Evolutionary conservation across 2,329 filamentous ascomycete genomes (phyloP).

Genomic region (Microdochium trichocladiopsis): DNA sequence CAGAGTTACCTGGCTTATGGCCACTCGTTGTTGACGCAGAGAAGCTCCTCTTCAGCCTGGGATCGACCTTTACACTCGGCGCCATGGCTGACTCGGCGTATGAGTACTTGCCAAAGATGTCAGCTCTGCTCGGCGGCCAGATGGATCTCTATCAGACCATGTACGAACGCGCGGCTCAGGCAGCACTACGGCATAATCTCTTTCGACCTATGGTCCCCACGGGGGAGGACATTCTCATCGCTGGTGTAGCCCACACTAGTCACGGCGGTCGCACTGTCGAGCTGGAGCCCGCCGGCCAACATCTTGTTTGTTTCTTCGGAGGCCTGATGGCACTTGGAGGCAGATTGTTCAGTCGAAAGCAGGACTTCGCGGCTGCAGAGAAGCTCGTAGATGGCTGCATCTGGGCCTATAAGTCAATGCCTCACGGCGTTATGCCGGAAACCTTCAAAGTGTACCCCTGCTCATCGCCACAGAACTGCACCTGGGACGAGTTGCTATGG

Average conservation of each 20-base stretch:
- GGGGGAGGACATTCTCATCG: conserved; percentile 51
- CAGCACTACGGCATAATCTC: conserved; percentile 54
- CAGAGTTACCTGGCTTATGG: conserved; percentile 66
- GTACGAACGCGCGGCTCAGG: conserved; percentile 41
- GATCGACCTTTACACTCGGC: conserved; percentile 25
- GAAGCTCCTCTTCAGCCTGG: conserved; percentile 33
- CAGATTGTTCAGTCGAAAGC: conserved; percentile 46
- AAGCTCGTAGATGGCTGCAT: conserved; percentile 57
- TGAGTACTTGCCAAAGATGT: conserved; percentile 56
- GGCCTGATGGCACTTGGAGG: conserved; percentile 65
- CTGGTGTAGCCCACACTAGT: conserved; percentile 40
- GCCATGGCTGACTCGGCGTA: conserved; percentile 35
- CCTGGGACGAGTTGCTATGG: conserved; percentile 12
- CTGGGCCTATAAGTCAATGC: conserved; percentile 51
- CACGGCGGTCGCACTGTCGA: conserved; percentile 12
- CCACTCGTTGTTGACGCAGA: conserved; percentile 57
- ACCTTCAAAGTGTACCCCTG: conserved; percentile 41
- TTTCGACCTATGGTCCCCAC: conserved; percentile 57
- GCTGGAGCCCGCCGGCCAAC: conserved; percentile 35
- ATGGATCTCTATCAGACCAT: conserved; percentile 29
- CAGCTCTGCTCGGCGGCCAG: conserved; percentile 56
- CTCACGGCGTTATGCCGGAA: conserved; percentile 56
- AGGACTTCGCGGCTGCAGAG: conserved; percentile 47
- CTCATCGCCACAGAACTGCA: conserved; percentile 22
- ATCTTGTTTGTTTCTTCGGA: conserved; percentile 64